These are phyloP conservation scores for Lactarius hatsudake DNA, from an alignment of 768 basidiomycete species.

Conservation along the genomic window DNA sequence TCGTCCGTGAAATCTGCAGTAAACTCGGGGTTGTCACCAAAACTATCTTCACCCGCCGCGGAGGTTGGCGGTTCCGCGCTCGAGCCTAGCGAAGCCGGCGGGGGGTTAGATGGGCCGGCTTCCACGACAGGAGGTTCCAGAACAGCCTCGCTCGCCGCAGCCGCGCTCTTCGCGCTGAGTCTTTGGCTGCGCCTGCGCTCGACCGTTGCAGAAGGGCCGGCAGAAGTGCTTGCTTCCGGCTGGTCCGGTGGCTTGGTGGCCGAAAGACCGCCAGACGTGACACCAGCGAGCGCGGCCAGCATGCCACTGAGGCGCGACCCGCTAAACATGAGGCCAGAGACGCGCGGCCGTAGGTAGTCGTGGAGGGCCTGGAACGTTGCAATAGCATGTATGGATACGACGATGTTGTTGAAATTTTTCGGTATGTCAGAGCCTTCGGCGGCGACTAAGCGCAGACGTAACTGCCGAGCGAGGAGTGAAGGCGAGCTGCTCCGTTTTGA, in stretches of 20 bases:
- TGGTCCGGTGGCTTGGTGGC: constrained; percentile 24
- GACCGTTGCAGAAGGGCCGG: constrained; percentile 32
- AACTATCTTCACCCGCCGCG: constrained; percentile 41
- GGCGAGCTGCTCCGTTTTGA: constrained; percentile 83
- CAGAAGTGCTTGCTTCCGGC: constrained; percentile 26
- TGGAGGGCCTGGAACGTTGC: constrained; percentile 97
- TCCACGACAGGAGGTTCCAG: constrained; percentile 25
- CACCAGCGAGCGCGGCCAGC: constrained; percentile 80
- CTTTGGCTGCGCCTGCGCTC: constrained; percentile 79
- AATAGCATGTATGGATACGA: constrained; percentile 96
- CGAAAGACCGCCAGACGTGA: constrained; percentile 37
- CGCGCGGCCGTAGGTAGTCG: constrained; percentile 90
- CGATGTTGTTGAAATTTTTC: constrained; percentile 81
- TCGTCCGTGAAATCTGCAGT: constrained; percentile 81
- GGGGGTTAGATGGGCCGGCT: constrained; percentile 18
- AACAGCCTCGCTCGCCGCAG: constrained; percentile 26
- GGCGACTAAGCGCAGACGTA: constrained; percentile 86
- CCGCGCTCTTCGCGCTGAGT: constrained; percentile 64
- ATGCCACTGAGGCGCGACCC: constrained; percentile 76
- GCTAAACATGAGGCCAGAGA: constrained; percentile 65
- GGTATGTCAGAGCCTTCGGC: constrained; percentile 89
- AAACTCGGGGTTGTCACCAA: constrained; percentile 59
- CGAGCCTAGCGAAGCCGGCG: constrained; percentile 14
- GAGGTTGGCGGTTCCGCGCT: constrained; percentile 34
- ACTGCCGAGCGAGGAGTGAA: constrained; percentile 85